phyloP scores from a whole-genome alignment of 2,329 filamentous ascomycete genomes.

The Fusarium sp. region DNA sequence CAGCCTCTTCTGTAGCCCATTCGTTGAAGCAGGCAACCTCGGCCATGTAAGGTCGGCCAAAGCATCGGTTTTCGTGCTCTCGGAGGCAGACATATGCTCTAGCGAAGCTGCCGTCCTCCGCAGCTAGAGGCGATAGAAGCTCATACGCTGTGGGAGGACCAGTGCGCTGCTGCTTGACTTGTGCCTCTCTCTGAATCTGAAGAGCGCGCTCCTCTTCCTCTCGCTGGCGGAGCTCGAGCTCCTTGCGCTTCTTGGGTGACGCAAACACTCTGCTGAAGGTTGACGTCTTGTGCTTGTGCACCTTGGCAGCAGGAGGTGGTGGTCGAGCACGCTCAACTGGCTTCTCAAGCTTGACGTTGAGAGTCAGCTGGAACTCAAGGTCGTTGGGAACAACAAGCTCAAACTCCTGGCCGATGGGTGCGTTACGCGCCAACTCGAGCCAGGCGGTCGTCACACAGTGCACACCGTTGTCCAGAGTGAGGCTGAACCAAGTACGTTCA shows the following conservation, averaged over 20 bases:
- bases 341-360: conserved; percentile 93
- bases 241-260: conserved; percentile 95
- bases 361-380: conserved; percentile 96
- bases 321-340: conserved; percentile 66
- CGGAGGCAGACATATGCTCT: conserved; percentile 93
- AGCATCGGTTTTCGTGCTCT: conserved; percentile 88
- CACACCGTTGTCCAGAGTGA: conserved; percentile 97
- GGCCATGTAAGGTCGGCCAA: conserved; percentile 83
- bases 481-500: conserved; percentile 90
- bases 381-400: conserved; percentile 97
- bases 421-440: conserved; percentile 89
- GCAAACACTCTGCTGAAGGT: conserved; percentile 92
- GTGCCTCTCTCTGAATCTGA: conserved; percentile 68
- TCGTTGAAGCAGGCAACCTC: conserved; percentile 98
- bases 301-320: conserved; percentile 67
- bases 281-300: conserved; percentile 77
- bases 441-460: conserved; percentile 97
- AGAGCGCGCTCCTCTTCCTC: conserved; percentile 80
- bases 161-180: conserved; percentile 67
- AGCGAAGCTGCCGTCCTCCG: conserved; percentile 91
- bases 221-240: conserved; percentile 83
- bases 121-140: conserved; percentile 83
- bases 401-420: conserved; percentile 97
- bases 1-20: conserved; percentile 89
- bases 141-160: conserved; percentile 80